Conservation (phyloP, 1,139 yeast genomes). For the Geotrichum carabidarum region DNA sequence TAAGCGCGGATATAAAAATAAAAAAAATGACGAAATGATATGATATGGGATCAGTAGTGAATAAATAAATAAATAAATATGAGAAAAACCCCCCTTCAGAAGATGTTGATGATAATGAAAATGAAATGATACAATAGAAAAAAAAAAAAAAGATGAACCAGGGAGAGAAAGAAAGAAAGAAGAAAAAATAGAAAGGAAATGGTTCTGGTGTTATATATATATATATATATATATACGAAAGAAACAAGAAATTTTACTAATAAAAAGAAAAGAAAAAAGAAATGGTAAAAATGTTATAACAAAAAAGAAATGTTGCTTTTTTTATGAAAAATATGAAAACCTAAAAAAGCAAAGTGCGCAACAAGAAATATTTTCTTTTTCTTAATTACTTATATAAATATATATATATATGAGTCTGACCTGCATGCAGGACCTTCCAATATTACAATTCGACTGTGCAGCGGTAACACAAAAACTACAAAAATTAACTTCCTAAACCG, state of each 20-base stretch:
- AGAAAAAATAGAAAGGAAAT: not conserved
- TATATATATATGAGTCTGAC: too few species aligned
- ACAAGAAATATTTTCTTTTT: not conserved
- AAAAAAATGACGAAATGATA: not conserved
- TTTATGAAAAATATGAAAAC: not conserved
- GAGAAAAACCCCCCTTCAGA: not conserved
- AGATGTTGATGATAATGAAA: too few species aligned
- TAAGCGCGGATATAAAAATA: too few species aligned
- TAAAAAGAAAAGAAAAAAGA: slow-evolving; percentile 2
- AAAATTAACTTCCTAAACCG: too few species aligned
- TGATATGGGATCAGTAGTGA: not conserved
- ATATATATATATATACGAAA: not conserved
- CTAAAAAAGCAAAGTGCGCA: not conserved
- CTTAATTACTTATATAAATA: too few species aligned
- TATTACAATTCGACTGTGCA: too few species aligned
- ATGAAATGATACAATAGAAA: not conserved
- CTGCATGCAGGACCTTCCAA: too few species aligned
- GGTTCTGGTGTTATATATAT: not conserved
- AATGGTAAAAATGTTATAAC: not conserved
- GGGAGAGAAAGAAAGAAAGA: not conserved
- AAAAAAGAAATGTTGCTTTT: not conserved
- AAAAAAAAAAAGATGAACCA: not conserved
- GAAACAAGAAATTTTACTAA: not conserved
- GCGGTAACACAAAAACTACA: too few species aligned
- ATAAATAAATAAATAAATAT: not conserved